Percentiles rank a stretch among this genome's conserved stretches.
These are phyloP conservation scores for Tricladium varicosporioides DNA, from an alignment of 2,329 filamentous ascomycete species.

Conservation along the genomic window DNA sequence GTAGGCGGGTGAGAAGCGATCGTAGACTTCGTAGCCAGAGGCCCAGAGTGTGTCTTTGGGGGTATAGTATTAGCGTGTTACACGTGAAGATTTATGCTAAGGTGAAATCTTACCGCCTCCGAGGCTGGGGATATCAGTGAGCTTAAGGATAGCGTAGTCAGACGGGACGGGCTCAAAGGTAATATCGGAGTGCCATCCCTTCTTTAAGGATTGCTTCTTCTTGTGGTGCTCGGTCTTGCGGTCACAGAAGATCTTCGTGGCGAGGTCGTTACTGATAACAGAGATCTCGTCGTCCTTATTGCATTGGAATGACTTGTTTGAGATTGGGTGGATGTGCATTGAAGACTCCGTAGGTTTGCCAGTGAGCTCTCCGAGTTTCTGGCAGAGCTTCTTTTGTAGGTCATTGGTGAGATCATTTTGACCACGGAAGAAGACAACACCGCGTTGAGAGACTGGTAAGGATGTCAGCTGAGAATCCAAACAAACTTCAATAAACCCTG, in stretches of 20 bases:
- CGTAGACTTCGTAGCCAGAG: conserved; percentile 64
- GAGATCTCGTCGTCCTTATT: conserved; percentile 56
- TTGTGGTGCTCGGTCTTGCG: conserved; percentile 36
- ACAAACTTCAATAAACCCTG: no score
- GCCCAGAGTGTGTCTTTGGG: conserved; percentile 40
- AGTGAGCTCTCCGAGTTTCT: conserved; percentile 52
- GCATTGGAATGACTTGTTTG: conserved; percentile 34
- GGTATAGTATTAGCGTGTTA: no score
- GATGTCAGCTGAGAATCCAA: background rate
- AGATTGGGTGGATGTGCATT: conserved; percentile 58
- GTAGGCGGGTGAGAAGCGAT: conserved; percentile 56
- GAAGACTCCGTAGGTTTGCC: conserved; percentile 54
- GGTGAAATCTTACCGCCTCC: conserved; percentile 41
- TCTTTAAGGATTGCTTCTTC: conserved; percentile 47
- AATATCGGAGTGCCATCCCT: conserved; percentile 53
- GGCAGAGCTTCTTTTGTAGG: conserved; percentile 47
- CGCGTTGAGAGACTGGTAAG: conserved; percentile 56
- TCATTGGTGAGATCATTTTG: conserved; percentile 45
- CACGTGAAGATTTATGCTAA: no score
- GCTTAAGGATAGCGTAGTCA: conserved; percentile 53
- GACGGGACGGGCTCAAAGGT: conserved; percentile 53
- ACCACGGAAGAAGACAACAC: conserved; percentile 54
- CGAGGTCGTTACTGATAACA: conserved; percentile 56
- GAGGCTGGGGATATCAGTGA: conserved; percentile 45
- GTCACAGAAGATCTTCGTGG: conserved; percentile 48